phyloP scores from a whole-genome alignment of 352 stramenopile genomes.

The Globisporangium takayamanum region DNA sequence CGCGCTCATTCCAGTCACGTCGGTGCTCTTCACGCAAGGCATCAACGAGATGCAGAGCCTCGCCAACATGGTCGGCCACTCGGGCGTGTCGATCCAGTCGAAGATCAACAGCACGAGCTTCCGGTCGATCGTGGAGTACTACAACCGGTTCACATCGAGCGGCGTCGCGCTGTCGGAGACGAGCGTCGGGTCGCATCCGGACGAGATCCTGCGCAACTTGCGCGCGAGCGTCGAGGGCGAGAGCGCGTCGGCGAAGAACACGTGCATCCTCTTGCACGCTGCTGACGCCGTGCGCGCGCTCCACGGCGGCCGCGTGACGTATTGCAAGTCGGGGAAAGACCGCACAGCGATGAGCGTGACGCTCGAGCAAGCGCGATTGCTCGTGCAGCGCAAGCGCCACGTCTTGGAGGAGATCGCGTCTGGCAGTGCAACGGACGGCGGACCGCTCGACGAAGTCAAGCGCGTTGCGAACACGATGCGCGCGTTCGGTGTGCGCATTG shows the following conservation, averaged over 20 bases:
- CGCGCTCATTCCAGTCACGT: slow-evolving; percentile 60
- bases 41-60: slow-evolving; percentile 94
- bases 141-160: slow-evolving; percentile 49
- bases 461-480: slow-evolving; percentile 84
- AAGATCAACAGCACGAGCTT: slow-evolving; percentile 83
- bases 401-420: slow-evolving; percentile 69
- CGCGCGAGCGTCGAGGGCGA: slow-evolving; percentile 59
- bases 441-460: slow-evolving; percentile 72
- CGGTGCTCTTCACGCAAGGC: slow-evolving; percentile 84
- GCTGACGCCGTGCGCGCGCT: slow-evolving; percentile 86
- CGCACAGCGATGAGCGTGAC: slow-evolving; percentile 96
- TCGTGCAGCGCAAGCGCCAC: slow-evolving; percentile 68
- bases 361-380: slow-evolving; percentile 91
- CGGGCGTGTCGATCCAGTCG: slow-evolving; percentile 72
- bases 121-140: slow-evolving; percentile 66
- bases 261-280: slow-evolving; percentile 79
- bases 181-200: slow-evolving; percentile 50
- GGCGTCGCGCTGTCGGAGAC: slow-evolving; percentile 35
- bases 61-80: slow-evolving; percentile 82
- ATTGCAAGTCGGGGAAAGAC: slow-evolving; percentile 98
- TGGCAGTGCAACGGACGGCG: slow-evolving; percentile 32
- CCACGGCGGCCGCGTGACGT: slow-evolving; percentile 90
- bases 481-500: slow-evolving; percentile 90
- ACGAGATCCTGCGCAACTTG: slow-evolving; percentile 65
- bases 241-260: slow-evolving; percentile 81